phyloP scores from a whole-genome alignment of 192 early-diverging fungal genomes.

The Podila verticillata region DNA sequence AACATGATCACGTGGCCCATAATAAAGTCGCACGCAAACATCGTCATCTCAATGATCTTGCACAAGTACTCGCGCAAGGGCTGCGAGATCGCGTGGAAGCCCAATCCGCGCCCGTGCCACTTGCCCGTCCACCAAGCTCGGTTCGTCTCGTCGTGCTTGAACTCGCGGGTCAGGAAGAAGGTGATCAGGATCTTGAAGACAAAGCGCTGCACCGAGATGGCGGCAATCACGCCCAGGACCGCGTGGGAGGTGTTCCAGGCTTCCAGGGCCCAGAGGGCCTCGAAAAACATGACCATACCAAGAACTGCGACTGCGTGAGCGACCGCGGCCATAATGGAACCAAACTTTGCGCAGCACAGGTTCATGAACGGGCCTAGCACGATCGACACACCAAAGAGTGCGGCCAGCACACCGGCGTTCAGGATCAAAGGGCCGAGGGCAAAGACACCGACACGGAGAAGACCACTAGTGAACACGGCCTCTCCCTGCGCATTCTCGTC shows the following conservation, averaged over 20 bases:
- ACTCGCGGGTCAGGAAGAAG: slow-evolving; percentile 80
- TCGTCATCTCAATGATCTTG: slow-evolving; percentile 86
- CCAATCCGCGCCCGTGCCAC: slow-evolving; percentile 81
- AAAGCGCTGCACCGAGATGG: slow-evolving; percentile 73
- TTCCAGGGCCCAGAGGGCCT: slow-evolving; percentile 74
- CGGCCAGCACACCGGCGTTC: slow-evolving; percentile 71
- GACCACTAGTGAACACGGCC: slow-evolving; percentile 48
- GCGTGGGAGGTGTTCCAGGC: slow-evolving; percentile 70
- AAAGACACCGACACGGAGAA: slow-evolving; percentile 70
- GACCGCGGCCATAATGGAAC: slow-evolving; percentile 73
- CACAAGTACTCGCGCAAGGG: slow-evolving; percentile 83
- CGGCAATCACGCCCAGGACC: slow-evolving; percentile 72
- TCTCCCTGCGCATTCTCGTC: slow-evolving; percentile 20
- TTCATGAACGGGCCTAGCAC: slow-evolving; percentile 67
- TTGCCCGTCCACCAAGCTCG: slow-evolving; percentile 89
- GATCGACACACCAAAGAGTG: slow-evolving; percentile 73
- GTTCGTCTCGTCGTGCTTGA: slow-evolving; percentile 85
- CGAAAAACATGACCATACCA: slow-evolving; percentile 68
- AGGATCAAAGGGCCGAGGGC: slow-evolving; percentile 76
- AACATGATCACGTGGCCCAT: slow-evolving; percentile 82
- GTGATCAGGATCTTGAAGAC: slow-evolving; percentile 75
- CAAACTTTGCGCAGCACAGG: slow-evolving; percentile 77
- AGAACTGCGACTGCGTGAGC: slow-evolving; percentile 72
- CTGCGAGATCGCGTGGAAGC: slow-evolving; percentile 67
- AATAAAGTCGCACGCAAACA: slow-evolving; percentile 83